Evolutionary conservation across 805 yeast genomes (phyloP).

Genomic region (Ascoidea tarda): DNA sequence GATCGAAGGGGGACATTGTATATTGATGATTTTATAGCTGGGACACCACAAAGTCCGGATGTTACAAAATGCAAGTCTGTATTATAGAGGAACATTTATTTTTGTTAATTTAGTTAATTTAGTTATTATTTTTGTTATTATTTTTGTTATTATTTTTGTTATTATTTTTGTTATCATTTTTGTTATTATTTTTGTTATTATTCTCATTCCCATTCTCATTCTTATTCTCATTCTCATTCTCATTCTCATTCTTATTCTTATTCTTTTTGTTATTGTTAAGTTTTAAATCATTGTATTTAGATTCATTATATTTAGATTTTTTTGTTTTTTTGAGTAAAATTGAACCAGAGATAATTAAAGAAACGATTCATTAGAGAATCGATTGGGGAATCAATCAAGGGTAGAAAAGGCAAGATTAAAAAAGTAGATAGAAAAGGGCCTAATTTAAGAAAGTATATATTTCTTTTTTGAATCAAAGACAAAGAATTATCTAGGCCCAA

Average conservation of each 20-base stretch:
- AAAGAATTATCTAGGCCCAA: too few species aligned
- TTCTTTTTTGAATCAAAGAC: too few species aligned
- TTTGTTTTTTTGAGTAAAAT: too few species aligned
- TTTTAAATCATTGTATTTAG: too few species aligned
- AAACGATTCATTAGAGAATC: too few species aligned
- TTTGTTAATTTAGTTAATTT: slow-evolving; percentile 8
- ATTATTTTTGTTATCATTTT: slow-evolving; percentile 1
- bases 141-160: background rate
- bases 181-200: slow-evolving; percentile 6
- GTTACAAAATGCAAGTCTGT: slow-evolving; percentile 26
- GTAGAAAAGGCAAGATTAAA: too few species aligned
- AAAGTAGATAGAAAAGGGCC: too few species aligned
- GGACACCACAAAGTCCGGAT: slow-evolving; percentile 55
- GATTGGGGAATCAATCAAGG: too few species aligned
- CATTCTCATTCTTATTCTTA: background rate
- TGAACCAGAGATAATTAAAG: too few species aligned
- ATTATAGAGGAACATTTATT: slow-evolving; percentile 1
- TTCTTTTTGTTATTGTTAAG: too few species aligned
- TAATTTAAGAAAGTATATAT: too few species aligned
- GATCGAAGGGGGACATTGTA: slow-evolving; percentile 74
- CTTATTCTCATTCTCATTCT: slow-evolving; percentile 1
- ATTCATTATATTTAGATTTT: too few species aligned
- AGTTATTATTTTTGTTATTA: slow-evolving; percentile 4
- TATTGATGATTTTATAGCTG: slow-evolving; percentile 81
- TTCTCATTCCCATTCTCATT: slow-evolving; percentile 5